A percentile compares a stretch with the other conserved stretches of the same genome.
Evolutionary conservation across 1,284 basidiomycete species (phyloP).

Genomic region (Puccinia hordei): DNA sequence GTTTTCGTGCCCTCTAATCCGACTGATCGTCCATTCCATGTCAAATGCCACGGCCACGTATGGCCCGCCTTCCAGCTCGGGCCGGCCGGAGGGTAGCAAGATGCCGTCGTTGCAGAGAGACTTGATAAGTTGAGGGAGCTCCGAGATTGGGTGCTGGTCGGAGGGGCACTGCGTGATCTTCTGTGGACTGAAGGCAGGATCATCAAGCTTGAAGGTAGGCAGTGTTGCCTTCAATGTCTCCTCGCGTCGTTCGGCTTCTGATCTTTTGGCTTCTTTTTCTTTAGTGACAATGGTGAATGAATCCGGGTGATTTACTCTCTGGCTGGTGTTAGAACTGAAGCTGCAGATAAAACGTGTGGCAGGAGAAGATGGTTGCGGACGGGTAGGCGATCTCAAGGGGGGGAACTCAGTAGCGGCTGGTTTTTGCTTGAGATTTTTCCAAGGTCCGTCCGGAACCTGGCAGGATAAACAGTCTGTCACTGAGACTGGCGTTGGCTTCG

Average conservation of each 20-base stretch:
- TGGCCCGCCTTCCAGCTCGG: background rate
- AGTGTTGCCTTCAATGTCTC: background rate
- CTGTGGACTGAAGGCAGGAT: background rate
- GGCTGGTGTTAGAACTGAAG: background rate
- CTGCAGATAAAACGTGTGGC: conserved; percentile 5
- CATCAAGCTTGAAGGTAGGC: conserved; percentile 16
- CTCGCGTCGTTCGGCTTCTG: background rate
- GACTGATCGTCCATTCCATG: conserved; percentile 36
- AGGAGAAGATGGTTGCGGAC: background rate
- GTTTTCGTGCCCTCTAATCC: conserved; percentile 10
- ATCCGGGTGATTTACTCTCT: background rate
- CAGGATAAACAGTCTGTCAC: background rate
- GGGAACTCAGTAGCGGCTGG: background rate
- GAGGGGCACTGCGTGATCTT: conserved; percentile 30
- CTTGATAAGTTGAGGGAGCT: conserved; percentile 12
- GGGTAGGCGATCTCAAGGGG: background rate
- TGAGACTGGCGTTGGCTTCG: background rate
- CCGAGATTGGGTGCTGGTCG: background rate
- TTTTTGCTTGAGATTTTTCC: background rate
- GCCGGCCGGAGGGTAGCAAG: background rate
- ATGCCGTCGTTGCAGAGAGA: conserved; percentile 23
- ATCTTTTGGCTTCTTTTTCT: background rate
- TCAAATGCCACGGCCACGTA: conserved; percentile 34
- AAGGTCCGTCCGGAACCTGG: background rate
- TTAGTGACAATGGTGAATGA: background rate